These are phyloP conservation scores for Globisporangium uncinulatum DNA, from an alignment of 352 stramenopile species.

Conservation along the genomic window DNA sequence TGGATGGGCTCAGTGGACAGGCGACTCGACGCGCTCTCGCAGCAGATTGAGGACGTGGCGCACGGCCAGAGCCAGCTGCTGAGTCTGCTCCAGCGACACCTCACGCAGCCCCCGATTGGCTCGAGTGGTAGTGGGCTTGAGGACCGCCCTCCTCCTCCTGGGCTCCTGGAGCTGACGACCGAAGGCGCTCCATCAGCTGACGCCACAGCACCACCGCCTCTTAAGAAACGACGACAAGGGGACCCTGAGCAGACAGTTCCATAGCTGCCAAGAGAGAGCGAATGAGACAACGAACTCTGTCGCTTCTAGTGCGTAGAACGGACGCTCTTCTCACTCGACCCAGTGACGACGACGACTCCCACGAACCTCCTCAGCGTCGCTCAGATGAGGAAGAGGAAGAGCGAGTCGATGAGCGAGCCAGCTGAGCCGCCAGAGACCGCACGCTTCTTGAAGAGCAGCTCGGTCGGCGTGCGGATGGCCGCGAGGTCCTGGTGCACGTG, in stretches of 20 bases:
- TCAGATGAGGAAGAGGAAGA: constrained; percentile 58
- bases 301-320: background rate
- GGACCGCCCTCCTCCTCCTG: background rate
- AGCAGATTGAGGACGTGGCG: constrained; percentile 7
- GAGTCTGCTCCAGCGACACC: constrained; percentile 9
- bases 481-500: constrained; percentile 43
- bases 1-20: constrained; percentile 12
- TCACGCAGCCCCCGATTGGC: background rate
- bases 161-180: background rate
- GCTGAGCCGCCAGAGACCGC: constrained; percentile 22
- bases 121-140: too few relatives aligned
- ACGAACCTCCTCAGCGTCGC: background rate
- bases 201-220: background rate
- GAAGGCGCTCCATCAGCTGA: background rate
- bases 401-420: constrained; percentile 45
- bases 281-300: background rate
- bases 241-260: background rate
- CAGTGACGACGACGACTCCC: background rate
- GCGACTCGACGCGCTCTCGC: constrained; percentile 5
- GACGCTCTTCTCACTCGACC: background rate
- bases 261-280: background rate
- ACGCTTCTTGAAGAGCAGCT: constrained; percentile 64
- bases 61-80: constrained; percentile 13
- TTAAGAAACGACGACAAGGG: background rate
- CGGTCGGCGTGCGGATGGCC: constrained; percentile 36